Evolutionary conservation across 768 basidiomycete genomes (phyloP).

Genomic region (Roridomyces roridus): DNA sequence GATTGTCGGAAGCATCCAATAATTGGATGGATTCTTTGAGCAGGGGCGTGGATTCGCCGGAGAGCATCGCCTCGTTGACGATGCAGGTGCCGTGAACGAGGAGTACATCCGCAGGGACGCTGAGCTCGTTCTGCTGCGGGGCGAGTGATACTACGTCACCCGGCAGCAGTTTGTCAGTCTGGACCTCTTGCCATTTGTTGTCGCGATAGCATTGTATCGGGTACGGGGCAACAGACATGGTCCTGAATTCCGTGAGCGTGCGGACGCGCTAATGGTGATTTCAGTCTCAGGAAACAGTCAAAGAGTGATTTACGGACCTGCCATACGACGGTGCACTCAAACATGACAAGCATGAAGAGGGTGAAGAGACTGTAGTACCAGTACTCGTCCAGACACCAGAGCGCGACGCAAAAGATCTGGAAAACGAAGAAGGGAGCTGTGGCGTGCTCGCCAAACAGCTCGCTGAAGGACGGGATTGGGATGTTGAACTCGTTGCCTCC

Average conservation of each 20-base stretch:
- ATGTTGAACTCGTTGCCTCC: constrained; percentile 97
- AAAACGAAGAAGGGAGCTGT: constrained; percentile 99
- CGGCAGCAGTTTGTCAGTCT: constrained; percentile 88
- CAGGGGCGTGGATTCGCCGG: constrained; percentile 96
- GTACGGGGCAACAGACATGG: constrained; percentile 94
- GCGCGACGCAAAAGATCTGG: constrained; percentile 95
- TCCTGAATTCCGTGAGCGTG: constrained; percentile 94
- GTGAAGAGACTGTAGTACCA: constrained; percentile 99
- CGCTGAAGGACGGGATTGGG: constrained; percentile 92
- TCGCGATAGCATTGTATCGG: constrained; percentile 84
- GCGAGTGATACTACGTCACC: constrained; percentile 92
- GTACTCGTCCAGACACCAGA: constrained; percentile 99
- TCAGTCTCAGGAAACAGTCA: not conserved
- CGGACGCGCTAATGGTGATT: constrained; percentile 70
- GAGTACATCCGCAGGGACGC: constrained; percentile 91
- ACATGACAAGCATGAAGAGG: constrained; percentile 96
- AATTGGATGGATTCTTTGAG: constrained; percentile 95
- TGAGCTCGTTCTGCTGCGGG: constrained; percentile 79
- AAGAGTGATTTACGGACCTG: constrained; percentile 65
- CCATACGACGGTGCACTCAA: constrained; percentile 99
- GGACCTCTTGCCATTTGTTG: constrained; percentile 78
- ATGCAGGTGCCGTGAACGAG: constrained; percentile 93
- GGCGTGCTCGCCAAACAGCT: constrained; percentile 94
- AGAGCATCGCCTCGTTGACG: constrained; percentile 99
- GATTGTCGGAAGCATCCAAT: constrained; percentile 70